Base-by-base conservation (phyloP, 2,329 filamentous ascomycete genomes). In the Uncinocarpus reesii region DNA sequence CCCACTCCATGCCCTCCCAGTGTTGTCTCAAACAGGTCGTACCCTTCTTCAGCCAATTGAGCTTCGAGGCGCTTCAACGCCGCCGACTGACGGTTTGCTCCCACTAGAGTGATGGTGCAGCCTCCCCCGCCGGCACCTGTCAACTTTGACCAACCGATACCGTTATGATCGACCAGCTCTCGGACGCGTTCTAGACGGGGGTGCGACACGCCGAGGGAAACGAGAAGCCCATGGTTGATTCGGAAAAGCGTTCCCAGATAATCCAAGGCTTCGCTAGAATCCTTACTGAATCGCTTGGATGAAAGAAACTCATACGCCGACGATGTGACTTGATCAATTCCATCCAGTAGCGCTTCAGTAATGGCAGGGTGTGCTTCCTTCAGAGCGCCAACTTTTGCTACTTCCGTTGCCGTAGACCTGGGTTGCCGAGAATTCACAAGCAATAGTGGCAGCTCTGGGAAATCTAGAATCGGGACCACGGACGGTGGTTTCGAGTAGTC, bases 111-210 rank as follows among this genome's bases (percentile, higher is more conserved):
- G 57, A 98, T 96, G 2, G 89, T 90, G 66, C 93, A 96, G 2
- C 92, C 92, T 49, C 92, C 93, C 10, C 92, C 93, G 18, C 92
- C 92, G 1, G 92, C 92, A 28, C 92, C 92, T 0, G 92, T 98
- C 49, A 98, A 76, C 65, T 98, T 98, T 10, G 92, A 95, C 89
- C 89, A 98, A 24, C 92, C 92, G 48, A 95, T 84, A 34, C 83
- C 84, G 49, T 87, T 79, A 57, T 92, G 81, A 56, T 98, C 90
- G 42, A 94, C 84, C 21, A 98, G 72, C 67, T 95, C 90, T 53
- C 92, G 81, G 57, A 98, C 81, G 26, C 90, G 80, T 68, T 98
- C 92, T 21, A 98, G 75, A 40, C 88, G 82, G 0, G 92, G 93
- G 65, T 98, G 92, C 1, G 89, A 96, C 23, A 96, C 92, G 6